These are phyloP conservation scores for Phytophthora pseudosyringae DNA, from an alignment of 352 stramenopile species.

Conservation along the genomic window DNA sequence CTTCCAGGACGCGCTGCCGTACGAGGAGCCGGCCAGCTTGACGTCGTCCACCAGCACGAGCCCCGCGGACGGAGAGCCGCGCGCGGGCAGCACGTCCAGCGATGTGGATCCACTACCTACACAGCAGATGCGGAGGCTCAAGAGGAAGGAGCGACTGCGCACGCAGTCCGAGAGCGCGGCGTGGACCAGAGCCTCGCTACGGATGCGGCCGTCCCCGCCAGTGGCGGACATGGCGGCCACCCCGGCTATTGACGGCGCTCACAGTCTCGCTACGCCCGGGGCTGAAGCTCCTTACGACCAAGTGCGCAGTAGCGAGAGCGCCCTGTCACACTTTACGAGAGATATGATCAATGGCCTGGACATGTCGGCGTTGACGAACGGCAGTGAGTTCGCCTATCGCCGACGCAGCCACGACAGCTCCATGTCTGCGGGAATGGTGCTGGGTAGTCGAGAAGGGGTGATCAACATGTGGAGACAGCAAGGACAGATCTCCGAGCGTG, in stretches of 20 bases:
- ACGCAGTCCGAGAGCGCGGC: slow-evolving; percentile 80
- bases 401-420: slow-evolving; percentile 39
- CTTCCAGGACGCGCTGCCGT: slow-evolving; percentile 34
- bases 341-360: slow-evolving; percentile 62
- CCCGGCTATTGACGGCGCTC: slow-evolving; percentile 25
- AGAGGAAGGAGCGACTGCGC: slow-evolving; percentile 69
- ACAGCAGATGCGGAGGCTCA: slow-evolving; percentile 27
- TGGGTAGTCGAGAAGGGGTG: slow-evolving; percentile 61
- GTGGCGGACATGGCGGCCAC: slow-evolving; percentile 38
- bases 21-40: slow-evolving; percentile 37
- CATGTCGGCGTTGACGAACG: slow-evolving; percentile 30
- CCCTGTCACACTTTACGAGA: slow-evolving; percentile 48
- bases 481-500: slow-evolving; percentile 81
- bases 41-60: slow-evolving; percentile 51
- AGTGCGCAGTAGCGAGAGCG: slow-evolving; percentile 61
- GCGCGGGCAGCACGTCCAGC: slow-evolving; percentile 26
- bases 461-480: slow-evolving; percentile 87
- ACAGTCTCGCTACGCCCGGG: slow-evolving; percentile 27
- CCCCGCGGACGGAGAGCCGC: slow-evolving; percentile 33
- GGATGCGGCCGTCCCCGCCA: slow-evolving; percentile 53
- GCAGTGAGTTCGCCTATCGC: slow-evolving; percentile 33
- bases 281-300: slow-evolving; percentile 25
- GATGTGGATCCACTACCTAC: slow-evolving; percentile 33
- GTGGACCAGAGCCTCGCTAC: slow-evolving; percentile 75
- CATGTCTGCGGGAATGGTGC: slow-evolving; percentile 23